Evolutionary conservation across 345 rosid species (phyloP), one percentile per base, ranked within the genome.

Genomic region (Euphorbia tirucalli): DNA sequence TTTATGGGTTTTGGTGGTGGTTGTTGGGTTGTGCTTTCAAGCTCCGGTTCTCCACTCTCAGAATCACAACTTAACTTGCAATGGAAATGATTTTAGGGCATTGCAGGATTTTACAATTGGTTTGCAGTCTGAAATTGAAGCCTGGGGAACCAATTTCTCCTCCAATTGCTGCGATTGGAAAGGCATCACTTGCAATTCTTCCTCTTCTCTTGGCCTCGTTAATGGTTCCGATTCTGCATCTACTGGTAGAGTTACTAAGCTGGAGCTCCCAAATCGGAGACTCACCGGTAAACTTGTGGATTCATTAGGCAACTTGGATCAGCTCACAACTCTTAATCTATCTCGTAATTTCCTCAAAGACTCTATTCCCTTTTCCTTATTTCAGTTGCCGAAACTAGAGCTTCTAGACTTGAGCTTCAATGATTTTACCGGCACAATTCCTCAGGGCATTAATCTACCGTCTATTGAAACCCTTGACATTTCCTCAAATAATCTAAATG

Each of bases 381-480:
- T 89, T 66, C 74, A 49, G 31, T 67, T 86, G 71, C 71, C 68
- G n/a, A 74, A 72, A 61, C 73, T 92, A 3, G 72, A 85, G 49
- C 71, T 71, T 27, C 83, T 90, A 13, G 93, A 90, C 68, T 71
- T 92, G 79, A 90, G 89, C 79, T 79, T 21, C 19, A 92, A 90
- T 60, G 83, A 81, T 56, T 79, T 92, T 32, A 13, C 46, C 10
- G 92, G 90, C 3, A 61, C 77, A 58, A 49, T 92, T 79, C 87
- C 90, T 0, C 46, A 7, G 3, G 69, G 74, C 65, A 65, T 81
- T 61, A 68, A 80, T 68, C 82, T 92, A 4, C 91, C 90, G 11
- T 79, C 87, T 11, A 22, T 88, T 11, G 56, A 61, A 48, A 25
- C 16, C 31, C 82, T 92, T 24, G 79, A 88, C 28, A 70, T 90